A percentile compares a stretch with the other conserved stretches of the same genome.
These are phyloP conservation scores for Entomophthora muscae DNA, from an alignment of 371 early-diverging fungal species.

Conservation along the genomic window DNA sequence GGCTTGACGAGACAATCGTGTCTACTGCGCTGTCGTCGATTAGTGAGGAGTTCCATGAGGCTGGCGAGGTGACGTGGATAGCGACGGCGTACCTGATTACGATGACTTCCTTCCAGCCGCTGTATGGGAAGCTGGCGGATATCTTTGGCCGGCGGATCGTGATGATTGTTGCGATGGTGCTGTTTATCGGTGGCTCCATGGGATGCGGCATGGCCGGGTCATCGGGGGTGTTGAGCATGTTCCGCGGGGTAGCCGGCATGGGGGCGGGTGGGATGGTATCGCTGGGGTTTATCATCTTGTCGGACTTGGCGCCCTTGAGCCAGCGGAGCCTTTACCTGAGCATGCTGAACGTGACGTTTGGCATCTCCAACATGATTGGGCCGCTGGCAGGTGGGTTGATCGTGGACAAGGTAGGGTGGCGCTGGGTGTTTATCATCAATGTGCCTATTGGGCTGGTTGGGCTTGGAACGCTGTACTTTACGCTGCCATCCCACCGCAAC, in stretches of 20 bases:
- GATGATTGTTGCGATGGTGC: constrained; percentile 26
- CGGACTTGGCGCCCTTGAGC: constrained; percentile 24
- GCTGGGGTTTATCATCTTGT: constrained; percentile 48
- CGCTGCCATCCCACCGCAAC: neutral
- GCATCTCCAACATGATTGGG: neutral
- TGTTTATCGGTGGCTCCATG: constrained; percentile 34
- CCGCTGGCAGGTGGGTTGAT: constrained; percentile 1
- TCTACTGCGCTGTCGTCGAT: constrained; percentile 57
- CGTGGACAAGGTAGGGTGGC: neutral
- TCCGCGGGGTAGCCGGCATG: constrained; percentile 54
- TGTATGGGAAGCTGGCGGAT: constrained; percentile 35
- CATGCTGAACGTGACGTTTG: neutral
- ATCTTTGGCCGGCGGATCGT: constrained; percentile 46
- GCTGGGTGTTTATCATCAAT: constrained; percentile 25
- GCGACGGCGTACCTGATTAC: constrained; percentile 57
- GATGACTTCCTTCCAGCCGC: constrained; percentile 52
- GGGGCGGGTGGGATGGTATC: constrained; percentile 64
- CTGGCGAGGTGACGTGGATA: constrained; percentile 33
- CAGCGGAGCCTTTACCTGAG: neutral
- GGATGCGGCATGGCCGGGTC: constrained; percentile 32
- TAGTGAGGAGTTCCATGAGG: constrained; percentile 48
- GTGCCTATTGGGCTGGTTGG: constrained; percentile 23
- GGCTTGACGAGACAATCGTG: constrained; percentile 44
- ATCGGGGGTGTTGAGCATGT: constrained; percentile 38
- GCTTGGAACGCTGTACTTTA: constrained; percentile 12